Evolutionary conservation across 495 filamentous ascomycete genomes (phyloP).

Genomic region (Penicillium longicatenatum): DNA sequence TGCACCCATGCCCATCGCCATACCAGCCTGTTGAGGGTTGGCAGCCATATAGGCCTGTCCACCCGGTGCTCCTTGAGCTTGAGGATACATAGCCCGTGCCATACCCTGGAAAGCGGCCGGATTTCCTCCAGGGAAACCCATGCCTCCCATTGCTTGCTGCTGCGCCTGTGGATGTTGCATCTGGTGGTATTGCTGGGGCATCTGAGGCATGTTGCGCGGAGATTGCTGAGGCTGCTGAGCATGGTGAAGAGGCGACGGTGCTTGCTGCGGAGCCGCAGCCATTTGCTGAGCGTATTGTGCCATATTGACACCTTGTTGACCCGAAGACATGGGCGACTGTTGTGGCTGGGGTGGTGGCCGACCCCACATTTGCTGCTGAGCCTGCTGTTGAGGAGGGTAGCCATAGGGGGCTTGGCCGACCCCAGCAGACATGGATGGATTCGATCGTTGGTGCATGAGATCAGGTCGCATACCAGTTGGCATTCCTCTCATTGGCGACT

Average conservation of each 20-base stretch:
- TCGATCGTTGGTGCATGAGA: slow-evolving; percentile 47
- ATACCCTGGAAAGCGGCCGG: slow-evolving; percentile 42
- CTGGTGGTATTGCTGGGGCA: slow-evolving; percentile 44
- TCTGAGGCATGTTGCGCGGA: slow-evolving; percentile 48
- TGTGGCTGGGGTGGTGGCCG: slow-evolving; percentile 58
- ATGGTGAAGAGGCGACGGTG: slow-evolving; percentile 47
- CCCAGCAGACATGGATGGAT: slow-evolving; percentile 43
- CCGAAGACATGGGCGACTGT: slow-evolving; percentile 46
- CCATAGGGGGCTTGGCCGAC: slow-evolving; percentile 47
- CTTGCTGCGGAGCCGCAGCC: slow-evolving; percentile 40
- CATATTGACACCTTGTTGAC: slow-evolving; percentile 44
- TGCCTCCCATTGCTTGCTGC: slow-evolving; percentile 55
- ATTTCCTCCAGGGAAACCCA: slow-evolving; percentile 42
- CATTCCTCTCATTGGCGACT: slow-evolving; percentile 47
- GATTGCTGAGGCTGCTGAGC: slow-evolving; percentile 50
- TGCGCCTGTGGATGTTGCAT: slow-evolving; percentile 59
- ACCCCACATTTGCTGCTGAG: slow-evolving; percentile 52
- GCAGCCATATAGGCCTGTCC: slow-evolving; percentile 46
- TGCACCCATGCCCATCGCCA: slow-evolving; percentile 44
- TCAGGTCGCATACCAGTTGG: slow-evolving; percentile 47
- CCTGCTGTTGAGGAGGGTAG: slow-evolving; percentile 47
- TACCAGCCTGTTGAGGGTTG: slow-evolving; percentile 40
- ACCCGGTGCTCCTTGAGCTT: slow-evolving; percentile 37
- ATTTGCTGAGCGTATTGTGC: slow-evolving; percentile 49
- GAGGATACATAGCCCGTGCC: slow-evolving; percentile 45